Evolutionary conservation across 139 green algal genomes (phyloP).

Genomic region (Nannochloris sp.): DNA sequence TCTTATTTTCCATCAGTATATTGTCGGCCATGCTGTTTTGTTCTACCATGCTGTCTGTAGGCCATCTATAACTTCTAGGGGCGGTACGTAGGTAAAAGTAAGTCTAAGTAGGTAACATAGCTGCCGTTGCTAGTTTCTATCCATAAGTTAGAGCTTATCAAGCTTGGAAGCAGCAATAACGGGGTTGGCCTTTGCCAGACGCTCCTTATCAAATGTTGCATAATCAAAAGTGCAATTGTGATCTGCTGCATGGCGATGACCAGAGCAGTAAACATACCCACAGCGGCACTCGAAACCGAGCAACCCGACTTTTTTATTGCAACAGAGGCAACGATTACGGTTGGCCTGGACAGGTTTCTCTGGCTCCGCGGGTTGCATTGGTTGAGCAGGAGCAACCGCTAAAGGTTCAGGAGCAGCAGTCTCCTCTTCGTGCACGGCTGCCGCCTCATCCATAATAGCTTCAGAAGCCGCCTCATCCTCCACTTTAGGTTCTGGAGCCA

Average conservation of each 20-base stretch:
- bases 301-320: constrained; percentile 36
- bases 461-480: not conserved
- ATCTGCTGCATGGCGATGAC: constrained; percentile 28
- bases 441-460: not conserved
- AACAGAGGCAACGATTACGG: constrained; percentile 28
- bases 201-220: constrained; percentile 9
- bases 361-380: not conserved
- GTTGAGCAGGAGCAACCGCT: not conserved
- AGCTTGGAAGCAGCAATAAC: constrained; percentile 27
- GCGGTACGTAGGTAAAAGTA: no score
- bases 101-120: no score
- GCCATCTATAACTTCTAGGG: no score
- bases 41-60: no score
- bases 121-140: no score
- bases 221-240: constrained; percentile 32
- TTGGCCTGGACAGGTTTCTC: constrained; percentile 15
- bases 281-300: constrained; percentile 40
- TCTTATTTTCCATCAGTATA: no score
- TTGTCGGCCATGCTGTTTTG: no score
- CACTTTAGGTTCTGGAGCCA: not conserved
- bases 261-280: constrained; percentile 34
- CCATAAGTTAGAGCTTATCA: constrained; percentile 34
- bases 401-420: not conserved
- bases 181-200: constrained; percentile 26
- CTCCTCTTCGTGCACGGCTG: not conserved